Conservation (phyloP, 495 filamentous ascomycete genomes). For the Pseudomonodictys pantanalensis region DNA sequence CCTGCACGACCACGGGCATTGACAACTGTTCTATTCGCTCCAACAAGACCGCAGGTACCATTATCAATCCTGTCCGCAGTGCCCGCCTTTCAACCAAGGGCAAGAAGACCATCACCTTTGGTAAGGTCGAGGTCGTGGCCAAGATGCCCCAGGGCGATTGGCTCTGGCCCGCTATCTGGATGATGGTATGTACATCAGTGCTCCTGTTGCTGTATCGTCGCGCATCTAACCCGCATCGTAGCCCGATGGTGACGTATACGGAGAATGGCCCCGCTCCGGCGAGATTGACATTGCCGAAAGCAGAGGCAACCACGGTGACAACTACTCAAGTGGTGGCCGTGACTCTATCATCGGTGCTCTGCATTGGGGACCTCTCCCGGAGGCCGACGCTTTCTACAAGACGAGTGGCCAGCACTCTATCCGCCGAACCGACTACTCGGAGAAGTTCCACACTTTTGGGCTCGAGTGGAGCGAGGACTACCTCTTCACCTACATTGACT, state of each 20-base stretch:
- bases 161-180: slow-evolving; percentile 50
- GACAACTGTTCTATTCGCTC: slow-evolving; percentile 35
- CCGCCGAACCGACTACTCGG: slow-evolving; percentile 31
- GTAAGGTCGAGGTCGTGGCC: slow-evolving; percentile 46
- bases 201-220: background rate
- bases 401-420: slow-evolving; percentile 25
- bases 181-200: slow-evolving; percentile 36
- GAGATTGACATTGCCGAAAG: slow-evolving; percentile 39
- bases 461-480: slow-evolving; percentile 36
- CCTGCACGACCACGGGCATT: slow-evolving; percentile 38
- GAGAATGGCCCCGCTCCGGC: slow-evolving; percentile 31
- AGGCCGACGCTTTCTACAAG: slow-evolving; percentile 28
- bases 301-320: slow-evolving; percentile 30
- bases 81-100: slow-evolving; percentile 45
- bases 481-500: slow-evolving; percentile 37
- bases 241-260: slow-evolving; percentile 24
- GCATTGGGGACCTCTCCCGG: slow-evolving; percentile 33
- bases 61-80: slow-evolving; percentile 45
- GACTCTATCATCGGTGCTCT: slow-evolving; percentile 31
- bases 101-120: slow-evolving; percentile 44
- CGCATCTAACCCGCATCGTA: background rate
- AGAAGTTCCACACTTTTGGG: slow-evolving; percentile 34
- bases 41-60: slow-evolving; percentile 41
- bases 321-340: slow-evolving; percentile 30
- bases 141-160: slow-evolving; percentile 47